Base-by-base conservation (phyloP, 78 protist species). In the Reticulomyxa filosa region DNA sequence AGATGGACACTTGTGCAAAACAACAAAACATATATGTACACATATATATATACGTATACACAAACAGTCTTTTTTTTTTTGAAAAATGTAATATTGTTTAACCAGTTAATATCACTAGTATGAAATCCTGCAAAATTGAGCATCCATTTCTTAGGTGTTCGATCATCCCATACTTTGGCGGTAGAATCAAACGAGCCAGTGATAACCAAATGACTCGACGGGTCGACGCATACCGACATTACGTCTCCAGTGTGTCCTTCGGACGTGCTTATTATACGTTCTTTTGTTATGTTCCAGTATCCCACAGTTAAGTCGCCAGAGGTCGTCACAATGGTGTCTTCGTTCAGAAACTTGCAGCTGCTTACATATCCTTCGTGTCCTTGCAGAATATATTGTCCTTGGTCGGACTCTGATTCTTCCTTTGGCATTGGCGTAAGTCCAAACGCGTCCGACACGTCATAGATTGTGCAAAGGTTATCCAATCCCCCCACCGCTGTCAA, bases 91-190 rank as follows among this genome's bases (percentile, higher is more conserved):
- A n/a, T n/a, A n/a, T n/a, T n/a, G n/a, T n/a, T n/a, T n/a, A n/a
- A n/a, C n/a, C n/a, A n/a, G n/a, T n/a, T n/a, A n/a, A n/a, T n/a
- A n/a, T n/a, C n/a, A n/a, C n/a, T n/a, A n/a, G n/a, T n/a, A n/a
- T n/a, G n/a, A n/a, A n/a, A n/a, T n/a, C n/a, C n/a, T n/a, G n/a
- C n/a, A n/a, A n/a, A n/a, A n/a, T n/a, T n/a, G n/a, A n/a, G n/a
- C n/a, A n/a, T n/a, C n/a, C n/a, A 73, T 55, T 80, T 77, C 29
- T 8, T 3, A 33, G 75, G 74, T 67, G 76, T 78, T 6, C 76
- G 79, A 37, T 82, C 57, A 46, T 88, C 94, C 95, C 94, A 90
- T 23, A 88, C 50, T 55, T 77, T 78, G 11, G 97, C 97, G 7
- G 69, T 57, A 4, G 77, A 62, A 63, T 88, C 94, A 72, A 83